A percentile compares a stretch with the other conserved stretches of the same genome.
Evolutionary conservation across 257 asterid genomes (phyloP).

Genomic region (Anisodus tanguticus): DNA sequence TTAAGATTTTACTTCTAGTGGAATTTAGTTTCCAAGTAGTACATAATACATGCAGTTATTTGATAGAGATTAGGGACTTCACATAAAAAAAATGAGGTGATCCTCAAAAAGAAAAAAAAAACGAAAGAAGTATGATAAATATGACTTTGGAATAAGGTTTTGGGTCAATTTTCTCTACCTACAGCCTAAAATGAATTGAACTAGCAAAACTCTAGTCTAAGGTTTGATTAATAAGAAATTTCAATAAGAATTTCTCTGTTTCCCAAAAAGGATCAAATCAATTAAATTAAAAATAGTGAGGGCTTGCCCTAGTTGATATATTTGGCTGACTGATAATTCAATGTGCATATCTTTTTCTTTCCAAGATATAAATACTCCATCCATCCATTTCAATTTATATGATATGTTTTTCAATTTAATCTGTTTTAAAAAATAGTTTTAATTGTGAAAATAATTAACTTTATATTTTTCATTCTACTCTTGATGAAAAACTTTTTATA

Average conservation of each 20-base stretch:
- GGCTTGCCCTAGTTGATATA: conserved; percentile 12
- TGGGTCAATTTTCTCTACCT: neutral
- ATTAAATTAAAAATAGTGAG: neutral
- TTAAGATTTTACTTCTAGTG: neutral
- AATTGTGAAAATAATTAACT: no score
- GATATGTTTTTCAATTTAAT: no score
- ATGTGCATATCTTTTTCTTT: neutral
- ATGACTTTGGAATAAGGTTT: conserved; percentile 6
- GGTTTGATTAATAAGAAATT: neutral
- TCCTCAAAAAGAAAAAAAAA: neutral
- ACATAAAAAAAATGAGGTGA: neutral
- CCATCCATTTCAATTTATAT: no score
- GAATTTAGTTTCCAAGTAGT: neutral
- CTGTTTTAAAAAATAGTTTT: no score
- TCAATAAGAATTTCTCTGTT: conserved; percentile 3
- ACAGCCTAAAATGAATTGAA: neutral
- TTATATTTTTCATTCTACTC: no score
- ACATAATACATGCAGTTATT: neutral
- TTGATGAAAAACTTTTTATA: no score
- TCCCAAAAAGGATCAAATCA: conserved; percentile 12
- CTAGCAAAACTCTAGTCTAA: neutral
- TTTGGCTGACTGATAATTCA: neutral
- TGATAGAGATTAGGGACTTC: neutral
- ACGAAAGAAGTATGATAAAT: neutral
- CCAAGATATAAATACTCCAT: neutral